Percentiles rank a stretch among this genome's conserved stretches.
phyloP scores from a whole-genome alignment of 2,329 filamentous ascomycete species.

The Xylogone sp. region DNA sequence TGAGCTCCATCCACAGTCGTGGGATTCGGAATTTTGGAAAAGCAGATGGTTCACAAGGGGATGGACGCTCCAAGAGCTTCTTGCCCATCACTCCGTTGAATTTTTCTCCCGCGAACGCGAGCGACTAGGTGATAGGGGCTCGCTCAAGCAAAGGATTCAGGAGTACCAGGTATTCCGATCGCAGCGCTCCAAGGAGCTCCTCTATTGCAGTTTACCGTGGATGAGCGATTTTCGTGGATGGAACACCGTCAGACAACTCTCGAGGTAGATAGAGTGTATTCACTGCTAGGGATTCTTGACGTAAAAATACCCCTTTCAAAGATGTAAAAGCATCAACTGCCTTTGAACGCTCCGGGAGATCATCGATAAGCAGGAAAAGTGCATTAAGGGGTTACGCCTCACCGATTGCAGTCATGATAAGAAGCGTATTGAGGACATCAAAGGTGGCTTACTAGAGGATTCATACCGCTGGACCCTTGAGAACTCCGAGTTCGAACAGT shows the following conservation, averaged over 20 bases:
- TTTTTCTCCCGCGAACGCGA: slow-evolving; percentile 7
- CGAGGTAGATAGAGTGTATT: too few relatives aligned
- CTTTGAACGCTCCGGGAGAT: slow-evolving; percentile 29
- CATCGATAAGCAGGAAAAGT: slow-evolving; percentile 19
- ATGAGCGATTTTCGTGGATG: slow-evolving; percentile 25
- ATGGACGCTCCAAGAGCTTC: too few relatives aligned
- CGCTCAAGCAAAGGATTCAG: slow-evolving; percentile 3
- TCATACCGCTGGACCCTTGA: too few relatives aligned
- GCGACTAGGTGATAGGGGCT: slow-evolving; percentile 6
- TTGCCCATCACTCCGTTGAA: slow-evolving; percentile 8
- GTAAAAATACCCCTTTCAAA: slow-evolving; percentile 40
- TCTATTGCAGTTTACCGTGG: slow-evolving; percentile 4
- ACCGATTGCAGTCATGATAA: too few relatives aligned
- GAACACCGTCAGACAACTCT: too few relatives aligned
- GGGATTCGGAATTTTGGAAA: too few relatives aligned
- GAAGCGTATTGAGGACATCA: not conserved
- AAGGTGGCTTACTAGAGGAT: too few relatives aligned
- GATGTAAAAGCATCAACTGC: slow-evolving; percentile 27
- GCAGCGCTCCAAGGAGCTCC: slow-evolving; percentile 4
- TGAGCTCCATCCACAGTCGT: too few relatives aligned
- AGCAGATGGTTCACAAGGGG: too few relatives aligned
- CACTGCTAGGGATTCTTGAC: slow-evolving; percentile 37
- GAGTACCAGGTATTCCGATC: slow-evolving; percentile 2
- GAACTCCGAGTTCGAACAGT: too few relatives aligned
- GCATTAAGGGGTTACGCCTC: too few relatives aligned